Evolutionary conservation across 108 stramenopile genomes (phyloP), one percentile per base, ranked within the genome.

Genomic region (Seminavis robusta): DNA sequence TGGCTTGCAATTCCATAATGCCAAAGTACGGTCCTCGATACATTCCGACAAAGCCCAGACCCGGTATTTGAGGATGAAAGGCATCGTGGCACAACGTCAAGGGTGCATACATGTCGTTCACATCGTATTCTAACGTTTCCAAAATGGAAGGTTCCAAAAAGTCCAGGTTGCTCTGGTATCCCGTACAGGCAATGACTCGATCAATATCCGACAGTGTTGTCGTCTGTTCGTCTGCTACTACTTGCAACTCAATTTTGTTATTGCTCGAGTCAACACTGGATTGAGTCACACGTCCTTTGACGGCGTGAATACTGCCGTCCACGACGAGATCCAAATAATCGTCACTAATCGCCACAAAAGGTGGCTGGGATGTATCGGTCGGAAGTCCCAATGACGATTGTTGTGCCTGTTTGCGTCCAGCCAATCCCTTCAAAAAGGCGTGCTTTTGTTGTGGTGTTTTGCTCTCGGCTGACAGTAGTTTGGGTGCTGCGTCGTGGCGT

Each of bases 11-110:
- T 40, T 84, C 83, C 67, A 84, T 67, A 3, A 76, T 53, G 9
- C 79, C 83, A 68, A 84, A 70, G 50, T 84, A 84, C 1, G 83
- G 77, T 9, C 83, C 83, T 53, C 80, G 63, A 52, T 84, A 84
- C 74, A 84, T 78, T 15, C 83, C 83, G 45, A 71, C 73, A 52
- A 84, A 81, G 38, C 62, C 80, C 17, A 84, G 40, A 45, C 74
- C 58, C 27, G 83, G 77, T 23, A 84, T 42, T 9, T 66, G 51
- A 20, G 83, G 80, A 75, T 79, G 80, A 19, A 79, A 33, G 9
- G 61, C 73, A 46, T 84, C 79, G 60, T 67, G 76, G 28, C 73
- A 69, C 8, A 65, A 44, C 21, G 66, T 65, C 65, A 84, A 32
- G 3, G 83, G 83, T 30, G 54, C 42, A 55, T 73, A 76, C 17